These are phyloP conservation scores for Haematococcus sp. DNA, from an alignment of 139 green algal genomes.

Conservation along the genomic window DNA sequence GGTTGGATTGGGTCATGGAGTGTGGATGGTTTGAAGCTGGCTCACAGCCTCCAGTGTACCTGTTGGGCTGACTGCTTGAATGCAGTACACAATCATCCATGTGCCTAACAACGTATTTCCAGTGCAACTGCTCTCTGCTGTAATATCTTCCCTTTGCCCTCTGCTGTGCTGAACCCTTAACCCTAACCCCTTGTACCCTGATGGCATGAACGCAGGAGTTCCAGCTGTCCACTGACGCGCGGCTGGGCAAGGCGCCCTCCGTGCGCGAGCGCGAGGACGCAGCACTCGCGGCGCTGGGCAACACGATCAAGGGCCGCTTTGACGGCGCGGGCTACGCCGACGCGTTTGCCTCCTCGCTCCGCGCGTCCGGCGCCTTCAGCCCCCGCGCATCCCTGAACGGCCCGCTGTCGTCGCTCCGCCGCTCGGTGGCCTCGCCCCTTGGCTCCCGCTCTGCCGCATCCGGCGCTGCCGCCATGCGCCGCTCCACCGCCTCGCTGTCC, in stretches of 20 bases:
- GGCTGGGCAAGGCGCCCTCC: background rate
- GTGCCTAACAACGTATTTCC: no score
- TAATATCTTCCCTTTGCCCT: no score
- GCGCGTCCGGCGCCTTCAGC: background rate
- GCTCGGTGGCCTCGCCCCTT: background rate
- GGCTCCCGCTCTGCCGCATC: background rate
- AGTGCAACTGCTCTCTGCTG: no score
- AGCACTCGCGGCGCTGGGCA: background rate
- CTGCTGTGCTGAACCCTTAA: no score
- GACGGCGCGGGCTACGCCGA: background rate
- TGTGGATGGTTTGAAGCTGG: no score
- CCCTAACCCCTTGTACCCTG: no score
- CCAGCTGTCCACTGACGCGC: background rate
- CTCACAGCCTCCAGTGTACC: no score
- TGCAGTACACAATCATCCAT: no score
- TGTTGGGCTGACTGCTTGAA: no score
- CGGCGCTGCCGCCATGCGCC: background rate
- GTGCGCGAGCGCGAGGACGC: conserved; percentile 2
- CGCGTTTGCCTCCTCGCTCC: background rate
- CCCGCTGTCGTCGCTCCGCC: background rate
- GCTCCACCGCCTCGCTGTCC: background rate
- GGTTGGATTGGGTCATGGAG: no score
- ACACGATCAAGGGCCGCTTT: no score
- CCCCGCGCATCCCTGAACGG: background rate
- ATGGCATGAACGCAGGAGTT: background rate